Evolutionary conservation across 2,329 filamentous ascomycete genomes (phyloP), one percentile per base, ranked within the genome.

Genomic region (Fusarium subglutinans): DNA sequence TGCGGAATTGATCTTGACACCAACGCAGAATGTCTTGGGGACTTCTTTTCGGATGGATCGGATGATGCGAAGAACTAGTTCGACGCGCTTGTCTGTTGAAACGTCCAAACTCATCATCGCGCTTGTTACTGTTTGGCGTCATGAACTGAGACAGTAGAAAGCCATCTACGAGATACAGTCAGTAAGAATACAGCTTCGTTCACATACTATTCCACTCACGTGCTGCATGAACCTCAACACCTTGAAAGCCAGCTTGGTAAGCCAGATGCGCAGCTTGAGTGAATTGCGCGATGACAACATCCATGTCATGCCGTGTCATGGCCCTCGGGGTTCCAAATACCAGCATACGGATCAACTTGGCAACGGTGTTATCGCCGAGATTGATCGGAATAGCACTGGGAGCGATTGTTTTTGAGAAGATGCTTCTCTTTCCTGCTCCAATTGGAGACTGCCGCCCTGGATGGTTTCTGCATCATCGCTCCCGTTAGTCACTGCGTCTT

Each of bases 141-240:
- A 57, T 57, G 18, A 57, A 57, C 7, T 57, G 40, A 26, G 28
- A 57, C 2, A 57, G 18, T 2, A 57, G 5, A 6, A 57, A 35
- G 0, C 54, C 54, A 3, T 57, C 53, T 17, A 18, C 4, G 41
- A 24, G 10, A 18, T 2, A 0, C 1, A 26, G 43, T 45, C 11
- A 45, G 43, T 7, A 20, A 9, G 0, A 20, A 9, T 18, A 26
- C 14, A 30, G 18, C 10, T 22, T 30, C 2, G 0, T 5, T 15
- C 8, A 22, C 6, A 14, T 28, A 1, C 5, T 14, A 6, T 20
- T 1, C 8, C 0, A 30, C 53, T n/a, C 10, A 43, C 53, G 54
- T 15, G 40, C 54, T 9, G 54, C 40, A 12, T 57, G 54, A 26
- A 57, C 14, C 12, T 57, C 54, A 6, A 57, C 54, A 2, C 54